A percentile compares a stretch with the other conserved stretches of the same genome.
phyloP scores from a whole-genome alignment of 78 protist species.

The Dictyostelium firmibasis region DNA sequence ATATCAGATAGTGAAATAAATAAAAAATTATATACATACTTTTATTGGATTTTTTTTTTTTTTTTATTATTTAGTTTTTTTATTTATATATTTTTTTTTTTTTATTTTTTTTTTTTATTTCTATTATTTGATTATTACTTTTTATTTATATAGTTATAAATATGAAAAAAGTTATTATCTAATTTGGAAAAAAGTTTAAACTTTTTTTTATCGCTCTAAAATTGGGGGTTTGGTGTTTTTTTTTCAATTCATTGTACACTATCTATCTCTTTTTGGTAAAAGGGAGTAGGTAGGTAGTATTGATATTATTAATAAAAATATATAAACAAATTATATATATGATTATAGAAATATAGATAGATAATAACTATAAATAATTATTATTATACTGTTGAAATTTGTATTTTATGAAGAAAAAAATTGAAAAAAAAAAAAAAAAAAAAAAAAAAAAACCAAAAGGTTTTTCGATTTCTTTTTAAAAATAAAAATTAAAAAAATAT shows the following conservation, averaged over 20 bases:
- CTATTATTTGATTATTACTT: background rate
- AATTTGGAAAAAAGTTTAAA: background rate
- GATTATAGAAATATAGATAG: background rate
- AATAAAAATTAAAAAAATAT: no score
- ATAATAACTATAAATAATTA: background rate
- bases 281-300: background rate
- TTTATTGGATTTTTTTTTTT: background rate
- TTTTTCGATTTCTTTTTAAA: background rate
- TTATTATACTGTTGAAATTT: background rate
- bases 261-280: background rate
- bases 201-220: background rate
- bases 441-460: no score
- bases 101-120: background rate
- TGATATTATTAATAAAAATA: background rate
- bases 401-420: background rate
- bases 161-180: background rate
- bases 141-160: background rate
- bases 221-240: background rate
- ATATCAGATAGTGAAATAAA: no score
- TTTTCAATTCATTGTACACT: slow-evolving; percentile 12
- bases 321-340: background rate
- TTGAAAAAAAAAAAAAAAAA: no score
- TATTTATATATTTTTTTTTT: background rate
- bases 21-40: no score
- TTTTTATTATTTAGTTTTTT: background rate